Evolutionary conservation across 2,329 filamentous ascomycete genomes (phyloP).

Genomic region (Macroventuria anomochaeta): DNA sequence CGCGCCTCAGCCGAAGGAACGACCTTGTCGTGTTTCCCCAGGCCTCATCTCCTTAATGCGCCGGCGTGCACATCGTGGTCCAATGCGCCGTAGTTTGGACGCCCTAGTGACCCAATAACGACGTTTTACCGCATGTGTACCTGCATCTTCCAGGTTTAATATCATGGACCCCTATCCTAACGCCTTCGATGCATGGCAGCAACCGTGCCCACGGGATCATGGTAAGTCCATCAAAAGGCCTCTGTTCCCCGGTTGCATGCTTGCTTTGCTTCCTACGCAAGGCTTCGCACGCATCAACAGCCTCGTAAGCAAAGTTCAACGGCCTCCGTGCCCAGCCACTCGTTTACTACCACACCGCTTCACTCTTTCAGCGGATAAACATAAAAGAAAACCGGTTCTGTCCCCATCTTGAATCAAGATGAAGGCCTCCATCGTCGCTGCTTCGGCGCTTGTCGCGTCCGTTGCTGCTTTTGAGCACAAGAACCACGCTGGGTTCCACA

Average conservation of each 20-base stretch:
- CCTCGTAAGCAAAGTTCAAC: slow-evolving; percentile 41
- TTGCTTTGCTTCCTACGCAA: slow-evolving; percentile 37
- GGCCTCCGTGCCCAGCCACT: slow-evolving; percentile 48
- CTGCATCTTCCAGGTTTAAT: slow-evolving; percentile 32
- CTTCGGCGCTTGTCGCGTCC: slow-evolving; percentile 63
- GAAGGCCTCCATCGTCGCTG: slow-evolving; percentile 74
- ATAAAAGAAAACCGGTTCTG: slow-evolving; percentile 31
- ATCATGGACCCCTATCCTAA: slow-evolving; percentile 44
- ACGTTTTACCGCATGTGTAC: slow-evolving; percentile 34
- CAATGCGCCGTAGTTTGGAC: slow-evolving; percentile 27
- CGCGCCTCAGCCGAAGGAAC: slow-evolving; percentile 16
- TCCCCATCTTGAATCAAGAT: slow-evolving; percentile 59
- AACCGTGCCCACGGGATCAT: slow-evolving; percentile 25
- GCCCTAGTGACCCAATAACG: slow-evolving; percentile 18
- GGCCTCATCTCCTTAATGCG: slow-evolving; percentile 18
- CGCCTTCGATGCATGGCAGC: slow-evolving; percentile 25
- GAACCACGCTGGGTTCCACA: slow-evolving; percentile 67
- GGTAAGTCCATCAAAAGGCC: slow-evolving; percentile 41
- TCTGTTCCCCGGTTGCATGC: slow-evolving; percentile 26
- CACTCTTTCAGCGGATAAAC: slow-evolving; percentile 84
- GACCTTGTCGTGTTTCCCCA: slow-evolving; percentile 16
- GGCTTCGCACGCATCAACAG: slow-evolving; percentile 43
- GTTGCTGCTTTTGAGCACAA: slow-evolving; percentile 67
- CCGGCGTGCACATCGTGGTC: slow-evolving; percentile 31
- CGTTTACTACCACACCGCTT: slow-evolving; percentile 62